Evolutionary conservation across 768 basidiomycete species (phyloP), one percentile per base, ranked within the genome.

Genomic region (Candolleomyces efflorescens): DNA sequence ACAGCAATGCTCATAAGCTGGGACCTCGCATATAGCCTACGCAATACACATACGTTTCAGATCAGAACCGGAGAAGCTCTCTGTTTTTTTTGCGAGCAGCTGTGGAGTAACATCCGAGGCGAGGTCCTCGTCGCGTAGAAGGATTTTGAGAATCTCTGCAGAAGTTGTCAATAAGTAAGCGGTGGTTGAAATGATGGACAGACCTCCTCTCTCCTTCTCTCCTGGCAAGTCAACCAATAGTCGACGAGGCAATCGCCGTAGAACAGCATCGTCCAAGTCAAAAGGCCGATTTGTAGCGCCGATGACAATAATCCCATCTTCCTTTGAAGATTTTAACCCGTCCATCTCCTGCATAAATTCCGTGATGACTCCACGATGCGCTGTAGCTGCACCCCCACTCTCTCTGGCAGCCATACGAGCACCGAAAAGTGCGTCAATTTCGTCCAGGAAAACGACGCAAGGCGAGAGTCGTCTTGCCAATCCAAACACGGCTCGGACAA

Each of bases 301-400:
- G 53, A 98, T 93, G 50, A 98, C 87, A 56, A 96, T 87, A 56
- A 97, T 85, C 60, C 84, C 84, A 61, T 90, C 85, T 54, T 93
- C 89, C 61, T 81, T 82, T 26, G 85, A 87, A 9, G 89, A 82
- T 68, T 85, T 89, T 58, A 98, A 74, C 2, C 94, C 94, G 65
- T 98, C 94, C 94, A 98, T 96, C 69, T 96, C 93, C 67, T 92
- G 90, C 91, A 94, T 93, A 69, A 93, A 93, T 70, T 94, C 90
- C 10, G 92, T 94, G 67, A 92, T 89, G 53, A 95, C 84, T 46
- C 92, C 89, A 41, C 93, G 80, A 65, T 96, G 93, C 5, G 92
- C 92, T 64, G 89, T 81, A 12, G 84, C 85, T 10, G 84, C 84
- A 55, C 92, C 86, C 9, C 89, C 90, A 41, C 85, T 86, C 53